A percentile compares a stretch with the other conserved stretches of the same genome.
Evolutionary conservation across 768 basidiomycete species (phyloP).

Genomic region (Rhodotorula toruloides): DNA sequence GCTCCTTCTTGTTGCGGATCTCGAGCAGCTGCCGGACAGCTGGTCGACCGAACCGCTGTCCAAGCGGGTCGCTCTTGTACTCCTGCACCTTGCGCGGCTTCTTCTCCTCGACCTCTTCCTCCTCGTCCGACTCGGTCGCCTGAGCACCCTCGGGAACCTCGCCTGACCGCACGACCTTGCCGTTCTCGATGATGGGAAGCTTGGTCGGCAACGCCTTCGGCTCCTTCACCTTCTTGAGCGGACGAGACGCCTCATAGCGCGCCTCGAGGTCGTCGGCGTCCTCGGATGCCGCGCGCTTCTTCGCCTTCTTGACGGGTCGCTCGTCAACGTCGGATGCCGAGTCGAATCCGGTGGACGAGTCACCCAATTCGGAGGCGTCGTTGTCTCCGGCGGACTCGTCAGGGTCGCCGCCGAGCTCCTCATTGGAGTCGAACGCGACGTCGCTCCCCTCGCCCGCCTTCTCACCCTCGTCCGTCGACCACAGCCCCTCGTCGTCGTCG

Average conservation of each 20-base stretch:
- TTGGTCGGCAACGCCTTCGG: conserved; percentile 36
- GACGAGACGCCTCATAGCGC: conserved; percentile 46
- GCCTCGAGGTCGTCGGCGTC: conserved; percentile 52
- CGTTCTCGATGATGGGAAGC: conserved; percentile 45
- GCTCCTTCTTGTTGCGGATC: conserved; percentile 60
- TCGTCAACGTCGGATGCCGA: conserved; percentile 23
- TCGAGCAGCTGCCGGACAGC: conserved; percentile 68
- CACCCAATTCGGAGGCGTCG: conserved; percentile 62
- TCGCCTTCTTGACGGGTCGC: conserved; percentile 2
- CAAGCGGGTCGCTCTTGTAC: conserved; percentile 45
- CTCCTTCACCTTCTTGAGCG: conserved; percentile 49
- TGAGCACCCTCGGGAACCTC: conserved; percentile 9
- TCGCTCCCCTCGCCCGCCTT: conserved; percentile 44
- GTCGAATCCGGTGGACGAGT: conserved; percentile 46
- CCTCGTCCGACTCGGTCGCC: conserved; percentile 15
- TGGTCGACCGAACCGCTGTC: conserved; percentile 78
- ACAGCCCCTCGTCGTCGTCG: conserved; percentile 22
- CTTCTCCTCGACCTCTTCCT: conserved; percentile 22
- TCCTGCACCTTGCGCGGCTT: conserved; percentile 15
- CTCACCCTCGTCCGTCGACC: conserved; percentile 46
- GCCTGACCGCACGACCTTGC: conserved; percentile 48
- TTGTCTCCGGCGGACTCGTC: conserved; percentile 43
- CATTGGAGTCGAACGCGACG: conserved; percentile 12
- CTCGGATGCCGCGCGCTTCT: conserved; percentile 53
- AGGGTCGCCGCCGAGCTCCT: conserved; percentile 33